Evolutionary conservation across 2,329 filamentous ascomycete genomes (phyloP).

Genomic region (Sporothrix inflata): DNA sequence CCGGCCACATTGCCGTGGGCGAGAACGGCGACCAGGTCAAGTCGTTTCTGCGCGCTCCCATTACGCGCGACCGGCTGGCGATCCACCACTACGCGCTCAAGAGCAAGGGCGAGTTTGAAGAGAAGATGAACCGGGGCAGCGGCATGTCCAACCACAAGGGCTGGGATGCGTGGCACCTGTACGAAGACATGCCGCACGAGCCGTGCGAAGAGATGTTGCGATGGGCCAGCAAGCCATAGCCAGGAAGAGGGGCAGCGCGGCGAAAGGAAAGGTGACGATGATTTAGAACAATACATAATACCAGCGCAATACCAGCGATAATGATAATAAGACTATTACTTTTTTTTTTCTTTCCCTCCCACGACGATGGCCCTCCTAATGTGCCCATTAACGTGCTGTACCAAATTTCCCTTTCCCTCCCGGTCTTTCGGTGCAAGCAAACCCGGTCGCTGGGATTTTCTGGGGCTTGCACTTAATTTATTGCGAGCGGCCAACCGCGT

Average conservation of each 20-base stretch:
- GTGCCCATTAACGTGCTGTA: no score
- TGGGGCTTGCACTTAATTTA: not conserved
- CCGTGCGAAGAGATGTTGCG: conserved; percentile 30
- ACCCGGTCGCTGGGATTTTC: conserved; percentile 1
- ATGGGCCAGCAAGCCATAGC: conserved; percentile 25
- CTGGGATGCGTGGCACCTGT: conserved; percentile 26
- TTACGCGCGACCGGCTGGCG: conserved; percentile 29
- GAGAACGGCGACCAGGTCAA: conserved; percentile 29
- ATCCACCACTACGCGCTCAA: conserved; percentile 31
- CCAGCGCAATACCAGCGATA: not conserved
- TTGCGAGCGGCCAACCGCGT: not conserved
- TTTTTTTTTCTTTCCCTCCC: not conserved
- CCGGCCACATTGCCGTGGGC: conserved; percentile 26
- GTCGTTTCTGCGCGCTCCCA: conserved; percentile 16
- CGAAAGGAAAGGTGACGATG: not conserved
- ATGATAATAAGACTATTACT: not conserved
- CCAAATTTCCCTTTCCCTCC: not conserved
- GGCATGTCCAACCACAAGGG: conserved; percentile 32
- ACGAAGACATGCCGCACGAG: conserved; percentile 26
- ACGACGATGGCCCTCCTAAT: not conserved
- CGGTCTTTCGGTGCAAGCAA: not conserved
- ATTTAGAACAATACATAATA: not conserved
- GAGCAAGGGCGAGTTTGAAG: conserved; percentile 30
- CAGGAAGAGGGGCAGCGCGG: not conserved
- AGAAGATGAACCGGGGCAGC: conserved; percentile 32